These are phyloP conservation scores for Neopestalotiopsis sp. DNA, from an alignment of 2,329 filamentous ascomycete species.

Conservation along the genomic window DNA sequence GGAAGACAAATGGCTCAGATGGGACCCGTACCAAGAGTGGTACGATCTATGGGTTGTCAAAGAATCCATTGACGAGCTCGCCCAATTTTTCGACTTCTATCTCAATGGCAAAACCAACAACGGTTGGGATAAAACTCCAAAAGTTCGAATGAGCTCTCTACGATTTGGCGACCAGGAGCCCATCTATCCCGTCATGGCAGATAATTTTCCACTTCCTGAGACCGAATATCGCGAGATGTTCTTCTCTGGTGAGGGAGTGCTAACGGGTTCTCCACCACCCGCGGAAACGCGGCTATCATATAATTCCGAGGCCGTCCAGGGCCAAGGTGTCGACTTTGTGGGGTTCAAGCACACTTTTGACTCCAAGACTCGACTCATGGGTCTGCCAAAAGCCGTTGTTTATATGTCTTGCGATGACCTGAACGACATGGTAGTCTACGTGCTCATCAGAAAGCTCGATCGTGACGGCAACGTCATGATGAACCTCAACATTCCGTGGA, in stretches of 20 bases:
- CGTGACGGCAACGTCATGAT: conserved; percentile 45
- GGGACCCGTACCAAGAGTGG: conserved; percentile 48
- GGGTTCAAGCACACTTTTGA: conserved; percentile 40
- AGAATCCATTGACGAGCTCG: conserved; percentile 41
- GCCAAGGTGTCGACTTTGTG: no score
- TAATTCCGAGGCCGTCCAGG: no score
- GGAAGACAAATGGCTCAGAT: conserved; percentile 48
- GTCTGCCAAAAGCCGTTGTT: conserved; percentile 49
- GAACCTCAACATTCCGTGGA: conserved; percentile 47
- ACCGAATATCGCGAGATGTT: no score
- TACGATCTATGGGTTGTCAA: conserved; percentile 44
- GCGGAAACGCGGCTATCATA: no score
- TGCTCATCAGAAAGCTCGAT: conserved; percentile 49
- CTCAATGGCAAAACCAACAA: no score
- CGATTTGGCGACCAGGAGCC: no score
- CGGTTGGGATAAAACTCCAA: no score
- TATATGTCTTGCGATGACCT: conserved; percentile 47
- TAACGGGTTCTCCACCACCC: no score
- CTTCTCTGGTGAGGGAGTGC: no score
- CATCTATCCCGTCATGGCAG: no score
- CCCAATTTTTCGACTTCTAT: conserved; percentile 37
- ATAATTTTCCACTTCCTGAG: no score
- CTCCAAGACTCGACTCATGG: conserved; percentile 45
- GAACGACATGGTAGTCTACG: conserved; percentile 50
- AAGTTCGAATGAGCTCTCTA: no score